Percentiles rank a stretch among this genome's conserved stretches.
phyloP scores from a whole-genome alignment of 805 yeast species.

The Nakazawaea peltata region DNA sequence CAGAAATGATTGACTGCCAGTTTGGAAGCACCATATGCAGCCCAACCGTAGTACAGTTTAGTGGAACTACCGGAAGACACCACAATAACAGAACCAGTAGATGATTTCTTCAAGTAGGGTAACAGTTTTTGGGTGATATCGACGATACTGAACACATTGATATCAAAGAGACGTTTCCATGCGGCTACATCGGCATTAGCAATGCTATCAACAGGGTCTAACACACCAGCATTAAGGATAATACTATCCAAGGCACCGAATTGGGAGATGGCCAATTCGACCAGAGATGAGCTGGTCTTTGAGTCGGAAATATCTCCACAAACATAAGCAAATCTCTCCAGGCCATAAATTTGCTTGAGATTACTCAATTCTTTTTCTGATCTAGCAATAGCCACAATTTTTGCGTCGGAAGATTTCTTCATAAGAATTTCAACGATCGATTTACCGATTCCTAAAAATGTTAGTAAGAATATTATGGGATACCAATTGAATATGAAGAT shows the following conservation, averaged over 20 bases:
- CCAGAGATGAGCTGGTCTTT: conserved; percentile 25
- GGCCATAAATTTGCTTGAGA: conserved; percentile 36
- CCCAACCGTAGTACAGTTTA: conserved; percentile 67
- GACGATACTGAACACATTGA: conserved; percentile 74
- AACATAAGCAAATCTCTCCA: conserved; percentile 39
- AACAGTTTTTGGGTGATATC: conserved; percentile 45
- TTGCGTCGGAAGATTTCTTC: conserved; percentile 23
- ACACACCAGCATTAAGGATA: conserved; percentile 74
- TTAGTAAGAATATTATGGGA: background rate
- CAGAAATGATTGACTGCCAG: conserved; percentile 85
- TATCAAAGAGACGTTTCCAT: conserved; percentile 63
- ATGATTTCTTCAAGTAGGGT: conserved; percentile 44
- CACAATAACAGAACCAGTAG: conserved; percentile 60
- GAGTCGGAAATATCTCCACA: conserved; percentile 54
- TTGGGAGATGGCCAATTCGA: conserved; percentile 34
- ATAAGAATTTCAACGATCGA: conserved; percentile 54
- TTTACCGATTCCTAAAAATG: conserved; percentile 63
- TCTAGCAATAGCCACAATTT: conserved; percentile 70
- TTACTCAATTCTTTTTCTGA: conserved; percentile 37
- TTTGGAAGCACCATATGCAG: conserved; percentile 85
- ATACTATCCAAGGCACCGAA: conserved; percentile 58
- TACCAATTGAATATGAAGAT: conserved; percentile 8
- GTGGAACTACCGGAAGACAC: conserved; percentile 88
- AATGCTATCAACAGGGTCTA: conserved; percentile 65
- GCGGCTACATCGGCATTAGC: conserved; percentile 40